Evolutionary conservation across 768 basidiomycete species (phyloP), one percentile per base, ranked within the genome.

Genomic region (Lactarius vividus): DNA sequence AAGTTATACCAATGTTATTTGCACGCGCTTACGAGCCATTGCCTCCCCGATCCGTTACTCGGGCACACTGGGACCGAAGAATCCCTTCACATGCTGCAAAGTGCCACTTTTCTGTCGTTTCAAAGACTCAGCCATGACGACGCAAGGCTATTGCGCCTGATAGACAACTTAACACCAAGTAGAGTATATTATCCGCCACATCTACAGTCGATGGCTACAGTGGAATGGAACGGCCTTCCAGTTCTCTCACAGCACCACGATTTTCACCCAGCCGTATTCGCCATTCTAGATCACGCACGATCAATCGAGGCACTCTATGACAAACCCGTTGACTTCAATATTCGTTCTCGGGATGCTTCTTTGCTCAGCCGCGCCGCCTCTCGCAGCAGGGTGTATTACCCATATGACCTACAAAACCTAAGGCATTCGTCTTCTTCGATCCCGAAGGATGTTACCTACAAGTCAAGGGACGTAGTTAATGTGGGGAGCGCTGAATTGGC

Each of bases 1-100:
- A 71, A 71, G 46, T 70, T 83, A 4, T 81, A 75, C 61, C 75
- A 74, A 57, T 73, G 77, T 2, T 81, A 81, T 59, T 73, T 85
- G 18, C 84, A 85, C 46, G 79, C 80, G 18, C 62, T 82, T 3
- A 83, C 78, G 2, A 78, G 79, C 29, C 76, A 78, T 46, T 77
- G 76, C 54, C 71, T 79, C 15, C 73, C 75, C 13, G 83, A 84
- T n/a, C n/a, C n/a, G n/a, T n/a, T n/a, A n/a, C n/a, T n/a, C n/a
- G n/a, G n/a, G n/a, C n/a, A n/a, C n/a, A 35, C 35, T 35, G 35
- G 35, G 0, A 35, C 35, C 11, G 35, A 35, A 35, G 35, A 83
- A 57, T 82, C 82, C 0, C 69, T 83, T 20, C 68, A 73, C 57
- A 71, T 79, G 55, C 71, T 84, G 26, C 65, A 63, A 6, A 80